These are phyloP conservation scores for Puccinia triticina DNA, from an alignment of 1,284 basidiomycete species.

Conservation along the genomic window DNA sequence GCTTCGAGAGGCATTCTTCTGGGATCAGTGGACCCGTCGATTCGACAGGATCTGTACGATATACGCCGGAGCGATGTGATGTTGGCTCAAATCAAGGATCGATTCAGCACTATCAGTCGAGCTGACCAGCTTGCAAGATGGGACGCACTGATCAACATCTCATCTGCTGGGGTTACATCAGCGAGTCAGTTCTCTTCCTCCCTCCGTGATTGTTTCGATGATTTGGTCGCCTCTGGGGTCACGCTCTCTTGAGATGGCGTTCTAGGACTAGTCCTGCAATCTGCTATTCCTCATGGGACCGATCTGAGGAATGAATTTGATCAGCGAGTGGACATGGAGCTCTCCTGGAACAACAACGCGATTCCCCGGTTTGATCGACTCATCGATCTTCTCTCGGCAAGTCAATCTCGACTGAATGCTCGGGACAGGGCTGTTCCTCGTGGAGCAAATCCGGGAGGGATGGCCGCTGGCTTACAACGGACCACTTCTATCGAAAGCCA, in stretches of 20 bases:
- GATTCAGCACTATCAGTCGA: neutral
- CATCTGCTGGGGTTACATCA: neutral
- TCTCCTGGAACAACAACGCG: neutral
- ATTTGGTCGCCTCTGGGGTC: neutral
- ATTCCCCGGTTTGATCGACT: neutral
- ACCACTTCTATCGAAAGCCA: neutral
- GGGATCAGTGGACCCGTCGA: neutral
- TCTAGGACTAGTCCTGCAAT: neutral
- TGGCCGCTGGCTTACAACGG: neutral
- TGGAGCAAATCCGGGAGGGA: neutral
- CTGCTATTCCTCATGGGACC: neutral
- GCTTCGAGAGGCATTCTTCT: neutral
- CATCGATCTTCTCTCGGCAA: neutral
- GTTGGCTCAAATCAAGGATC: neutral
- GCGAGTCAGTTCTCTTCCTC: neutral
- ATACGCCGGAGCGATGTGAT: too few species aligned
- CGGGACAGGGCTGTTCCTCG: neutral
- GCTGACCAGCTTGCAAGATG: neutral
- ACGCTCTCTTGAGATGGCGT: neutral
- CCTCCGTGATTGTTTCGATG: neutral
- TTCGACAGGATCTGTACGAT: neutral
- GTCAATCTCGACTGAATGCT: too few species aligned
- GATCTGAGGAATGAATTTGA: neutral
- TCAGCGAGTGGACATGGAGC: neutral
- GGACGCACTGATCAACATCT: neutral